Evolutionary conservation across 2,329 filamentous ascomycete genomes (phyloP).

Genomic region (Beauveria pseudobassiana): DNA sequence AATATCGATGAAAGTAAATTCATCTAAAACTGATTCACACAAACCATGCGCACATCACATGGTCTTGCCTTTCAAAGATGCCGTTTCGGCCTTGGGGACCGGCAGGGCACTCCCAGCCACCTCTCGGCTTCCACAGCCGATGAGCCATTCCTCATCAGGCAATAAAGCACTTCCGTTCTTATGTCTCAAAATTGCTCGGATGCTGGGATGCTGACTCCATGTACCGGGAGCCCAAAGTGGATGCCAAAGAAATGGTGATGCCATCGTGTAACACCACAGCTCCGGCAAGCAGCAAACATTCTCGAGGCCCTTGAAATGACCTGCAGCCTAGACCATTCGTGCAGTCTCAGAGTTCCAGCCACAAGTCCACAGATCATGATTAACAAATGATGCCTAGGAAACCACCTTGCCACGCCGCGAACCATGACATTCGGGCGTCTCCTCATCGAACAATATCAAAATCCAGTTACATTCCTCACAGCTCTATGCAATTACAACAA

Average conservation of each 20-base stretch:
- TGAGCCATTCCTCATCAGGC: background rate
- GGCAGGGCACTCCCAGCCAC: background rate
- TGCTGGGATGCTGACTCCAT: too few relatives aligned
- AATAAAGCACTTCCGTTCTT: background rate
- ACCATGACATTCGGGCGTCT: background rate
- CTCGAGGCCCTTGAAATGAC: too few relatives aligned
- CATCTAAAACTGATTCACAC: too few relatives aligned
- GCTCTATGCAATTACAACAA: background rate
- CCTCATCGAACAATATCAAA: too few relatives aligned
- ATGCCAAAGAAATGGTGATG: too few relatives aligned
- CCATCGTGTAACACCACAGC: background rate
- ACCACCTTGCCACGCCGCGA: background rate
- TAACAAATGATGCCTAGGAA: background rate
- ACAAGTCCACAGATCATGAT: background rate
- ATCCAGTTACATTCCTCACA: background rate
- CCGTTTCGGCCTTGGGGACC: background rate
- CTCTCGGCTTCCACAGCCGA: background rate
- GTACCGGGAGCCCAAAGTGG: too few relatives aligned
- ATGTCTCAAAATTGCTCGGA: too few relatives aligned
- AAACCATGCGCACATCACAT: too few relatives aligned
- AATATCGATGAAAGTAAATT: too few relatives aligned
- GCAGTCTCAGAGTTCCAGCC: background rate
- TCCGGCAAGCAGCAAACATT: background rate
- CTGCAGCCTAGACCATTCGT: background rate
- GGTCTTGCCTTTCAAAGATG: background rate